Evolutionary conservation across 805 yeast species (phyloP).

Genomic region (Isabelozyma heimii): DNA sequence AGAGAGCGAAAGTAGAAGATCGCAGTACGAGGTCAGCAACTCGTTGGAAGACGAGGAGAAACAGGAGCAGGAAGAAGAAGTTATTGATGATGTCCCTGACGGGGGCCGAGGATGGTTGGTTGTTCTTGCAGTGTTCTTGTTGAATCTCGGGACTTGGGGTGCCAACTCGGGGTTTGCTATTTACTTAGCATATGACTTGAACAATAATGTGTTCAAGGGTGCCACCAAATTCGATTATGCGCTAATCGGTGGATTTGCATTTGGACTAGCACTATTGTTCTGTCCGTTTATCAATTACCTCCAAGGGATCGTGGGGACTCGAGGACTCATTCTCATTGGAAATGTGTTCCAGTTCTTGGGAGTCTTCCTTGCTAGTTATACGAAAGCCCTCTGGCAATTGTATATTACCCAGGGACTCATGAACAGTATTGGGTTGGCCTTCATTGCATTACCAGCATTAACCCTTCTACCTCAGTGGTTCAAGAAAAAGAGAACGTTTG

Average conservation of each 20-base stretch:
- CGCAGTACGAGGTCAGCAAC: conserved; percentile 8
- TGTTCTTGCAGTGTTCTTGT: conserved; percentile 42
- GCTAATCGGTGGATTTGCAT: conserved; percentile 59
- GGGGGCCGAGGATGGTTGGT: conserved; percentile 67
- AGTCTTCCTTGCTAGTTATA: conserved; percentile 54
- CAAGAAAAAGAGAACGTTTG: conserved; percentile 50
- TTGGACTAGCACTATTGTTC: conserved; percentile 46
- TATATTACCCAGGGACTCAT: conserved; percentile 62
- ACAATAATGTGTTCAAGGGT: conserved; percentile 45
- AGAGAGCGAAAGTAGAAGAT: conserved; percentile 1
- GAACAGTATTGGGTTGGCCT: conserved; percentile 54
- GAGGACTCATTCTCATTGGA: conserved; percentile 42
- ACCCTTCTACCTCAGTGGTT: conserved; percentile 66
- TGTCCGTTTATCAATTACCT: conserved; percentile 46
- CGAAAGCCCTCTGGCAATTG: conserved; percentile 58
- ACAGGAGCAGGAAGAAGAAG: not conserved
- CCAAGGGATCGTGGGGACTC: conserved; percentile 39
- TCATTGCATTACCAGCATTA: conserved; percentile 54
- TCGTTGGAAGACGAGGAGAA: not conserved
- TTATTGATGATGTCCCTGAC: conserved; percentile 25
- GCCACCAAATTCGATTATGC: conserved; percentile 57
- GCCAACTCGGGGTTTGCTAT: conserved; percentile 60
- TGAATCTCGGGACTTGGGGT: conserved; percentile 65
- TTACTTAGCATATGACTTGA: conserved; percentile 52
- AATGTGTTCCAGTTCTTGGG: conserved; percentile 46